Percentiles rank a stretch among this genome's conserved stretches.
Conservation (phyloP, 2,329 filamentous ascomycete species). For the Penicillium corylophilum region DNA sequence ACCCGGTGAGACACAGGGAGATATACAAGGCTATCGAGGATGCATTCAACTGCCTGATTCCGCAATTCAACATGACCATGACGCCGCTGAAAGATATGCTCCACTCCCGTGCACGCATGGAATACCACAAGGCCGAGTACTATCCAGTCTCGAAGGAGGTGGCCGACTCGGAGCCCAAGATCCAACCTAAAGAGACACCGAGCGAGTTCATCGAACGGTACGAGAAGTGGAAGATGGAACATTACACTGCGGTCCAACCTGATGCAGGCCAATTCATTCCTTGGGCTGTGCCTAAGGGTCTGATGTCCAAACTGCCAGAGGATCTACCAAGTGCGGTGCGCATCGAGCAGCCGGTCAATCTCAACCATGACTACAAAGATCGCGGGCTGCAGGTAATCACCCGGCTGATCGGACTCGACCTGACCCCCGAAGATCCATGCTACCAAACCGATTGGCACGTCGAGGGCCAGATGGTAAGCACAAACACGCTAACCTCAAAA, state of each 20-base stretch:
- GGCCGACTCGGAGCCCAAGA: conserved; percentile 13
- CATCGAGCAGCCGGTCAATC: conserved; percentile 28
- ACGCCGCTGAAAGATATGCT: conserved; percentile 34
- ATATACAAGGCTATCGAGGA: conserved; percentile 43
- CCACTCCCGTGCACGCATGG: conserved; percentile 33
- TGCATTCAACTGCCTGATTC: conserved; percentile 30
- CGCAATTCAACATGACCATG: conserved; percentile 29
- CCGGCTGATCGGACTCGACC: conserved; percentile 60
- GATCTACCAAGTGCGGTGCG: conserved; percentile 27
- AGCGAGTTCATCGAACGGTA: conserved; percentile 24
- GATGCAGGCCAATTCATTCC: conserved; percentile 29
- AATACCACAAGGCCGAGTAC: conserved; percentile 31
- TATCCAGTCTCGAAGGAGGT: conserved; percentile 24
- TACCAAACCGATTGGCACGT: conserved; percentile 52
- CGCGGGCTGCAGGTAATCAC: conserved; percentile 61
- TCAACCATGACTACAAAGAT: conserved; percentile 39
- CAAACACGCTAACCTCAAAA: too few species aligned
- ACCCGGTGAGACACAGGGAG: conserved; percentile 34
- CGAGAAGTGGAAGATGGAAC: conserved; percentile 26
- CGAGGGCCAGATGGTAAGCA: conserved; percentile 48
- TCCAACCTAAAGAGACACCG: conserved; percentile 19
- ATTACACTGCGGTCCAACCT: conserved; percentile 26
- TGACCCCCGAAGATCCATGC: conserved; percentile 57
- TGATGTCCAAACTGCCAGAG: conserved; percentile 28
- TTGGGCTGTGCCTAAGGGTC: conserved; percentile 30